Evolutionary conservation across 352 stramenopile species (phyloP).

Genomic region (Pythium biforme): DNA sequence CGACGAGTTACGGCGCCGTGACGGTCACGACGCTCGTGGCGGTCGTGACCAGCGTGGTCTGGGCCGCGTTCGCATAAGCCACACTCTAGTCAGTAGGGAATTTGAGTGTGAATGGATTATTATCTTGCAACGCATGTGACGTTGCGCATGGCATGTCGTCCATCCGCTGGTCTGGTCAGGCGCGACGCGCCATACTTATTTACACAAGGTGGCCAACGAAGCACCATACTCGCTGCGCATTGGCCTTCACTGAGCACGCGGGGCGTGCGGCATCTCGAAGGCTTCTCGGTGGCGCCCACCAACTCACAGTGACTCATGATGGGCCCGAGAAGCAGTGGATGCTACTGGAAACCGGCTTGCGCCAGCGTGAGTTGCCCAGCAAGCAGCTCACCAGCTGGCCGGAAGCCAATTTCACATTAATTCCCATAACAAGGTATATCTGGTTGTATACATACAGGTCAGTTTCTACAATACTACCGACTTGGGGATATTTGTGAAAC

Average conservation of each 20-base stretch:
- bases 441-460: no score
- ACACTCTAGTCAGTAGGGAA: no score
- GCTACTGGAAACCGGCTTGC: not conserved
- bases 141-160: no score
- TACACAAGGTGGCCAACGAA: no score
- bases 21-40: not conserved
- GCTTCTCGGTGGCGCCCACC: not conserved
- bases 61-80: not conserved
- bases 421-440: slow-evolving; percentile 4
- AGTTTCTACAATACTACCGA: no score
- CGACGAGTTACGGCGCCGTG: not conserved
- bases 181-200: no score
- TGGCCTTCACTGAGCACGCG: no score
- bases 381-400: slow-evolving; percentile 2
- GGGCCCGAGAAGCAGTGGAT: not conserved
- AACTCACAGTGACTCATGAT: no score
- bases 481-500: not conserved
- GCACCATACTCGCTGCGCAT: not conserved
- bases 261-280: no score
- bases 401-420: not conserved
- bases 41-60: not conserved
- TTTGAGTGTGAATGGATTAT: no score
- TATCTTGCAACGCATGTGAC: no score
- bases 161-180: no score
- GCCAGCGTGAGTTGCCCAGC: not conserved